These are phyloP conservation scores for Tricladium varicosporioides DNA, from an alignment of 2,329 filamentous ascomycete species.

Conservation along the genomic window DNA sequence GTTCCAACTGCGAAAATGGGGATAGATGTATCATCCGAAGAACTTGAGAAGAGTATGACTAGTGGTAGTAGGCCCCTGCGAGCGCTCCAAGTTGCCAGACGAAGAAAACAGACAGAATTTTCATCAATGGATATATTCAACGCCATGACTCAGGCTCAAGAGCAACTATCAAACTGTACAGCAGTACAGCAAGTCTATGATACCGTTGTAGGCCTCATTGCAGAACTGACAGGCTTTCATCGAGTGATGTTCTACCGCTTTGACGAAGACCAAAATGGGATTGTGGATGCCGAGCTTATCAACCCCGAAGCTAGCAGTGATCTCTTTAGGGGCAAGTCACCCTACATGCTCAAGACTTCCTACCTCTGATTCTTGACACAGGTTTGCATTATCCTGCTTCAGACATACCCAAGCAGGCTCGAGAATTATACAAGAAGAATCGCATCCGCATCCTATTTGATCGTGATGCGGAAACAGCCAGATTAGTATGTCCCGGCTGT, in stretches of 20 bases:
- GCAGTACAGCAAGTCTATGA: slow-evolving; percentile 22
- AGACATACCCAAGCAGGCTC: slow-evolving; percentile 79
- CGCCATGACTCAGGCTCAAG: slow-evolving; percentile 23
- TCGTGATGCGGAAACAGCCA: slow-evolving; percentile 72
- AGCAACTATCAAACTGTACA: slow-evolving; percentile 16
- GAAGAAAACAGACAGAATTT: slow-evolving; percentile 12
- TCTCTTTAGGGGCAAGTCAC: slow-evolving; percentile 21
- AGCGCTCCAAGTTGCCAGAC: slow-evolving; percentile 19
- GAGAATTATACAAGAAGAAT: slow-evolving; percentile 83
- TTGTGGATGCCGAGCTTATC: slow-evolving; percentile 27
- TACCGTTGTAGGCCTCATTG: slow-evolving; percentile 24
- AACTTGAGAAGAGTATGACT: slow-evolving; percentile 21
- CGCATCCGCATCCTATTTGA: slow-evolving; percentile 85
- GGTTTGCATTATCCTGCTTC: slow-evolving; percentile 70
- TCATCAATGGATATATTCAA: slow-evolving; percentile 27
- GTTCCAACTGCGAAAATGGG: slow-evolving; percentile 8
- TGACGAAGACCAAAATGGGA: slow-evolving; percentile 27
- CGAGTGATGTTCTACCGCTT: slow-evolving; percentile 30
- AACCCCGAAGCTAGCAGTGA: slow-evolving; percentile 24
- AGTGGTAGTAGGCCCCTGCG: slow-evolving; percentile 19
- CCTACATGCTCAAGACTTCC: background rate
- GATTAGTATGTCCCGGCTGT: slow-evolving; percentile 44
- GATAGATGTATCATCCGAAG: slow-evolving; percentile 17
- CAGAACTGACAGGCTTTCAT: slow-evolving; percentile 27
- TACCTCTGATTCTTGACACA: slow-evolving; percentile 5